Evolutionary conservation across 495 filamentous ascomycete species (phyloP), one percentile per base, ranked within the genome.

Genomic region (Schizothecium vesticola): DNA sequence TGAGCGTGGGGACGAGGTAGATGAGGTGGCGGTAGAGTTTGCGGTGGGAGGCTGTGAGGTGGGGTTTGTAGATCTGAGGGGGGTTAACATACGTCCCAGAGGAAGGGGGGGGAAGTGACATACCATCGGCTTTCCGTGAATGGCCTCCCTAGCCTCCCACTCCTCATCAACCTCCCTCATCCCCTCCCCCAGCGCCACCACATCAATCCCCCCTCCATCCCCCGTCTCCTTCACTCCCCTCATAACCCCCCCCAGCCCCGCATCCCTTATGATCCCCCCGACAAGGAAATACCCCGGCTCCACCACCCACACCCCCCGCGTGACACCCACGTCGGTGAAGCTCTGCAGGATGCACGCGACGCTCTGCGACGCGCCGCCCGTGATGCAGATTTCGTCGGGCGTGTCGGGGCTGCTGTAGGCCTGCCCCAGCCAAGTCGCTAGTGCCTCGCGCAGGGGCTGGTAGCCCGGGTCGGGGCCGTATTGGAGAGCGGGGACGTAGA

Each of bases 391-490:
- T 58, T 92, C 83, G 5, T 86, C 82, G 1, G 82, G 55, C 1
- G 75, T 67, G n/a, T 86, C 76, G 0, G 75, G 8, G n/a, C 26
- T n/a, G 21, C n/a, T 3, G 21, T 94, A 96, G 69, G 88, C 89
- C 0, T 70, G 63, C 0, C 78, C 81, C n/a, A 93, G 78, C 92
- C 92, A 97, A 36, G 76, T 66, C 33, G 91, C 88, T 25, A 97
- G 76, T 26, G 86, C 80, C 66, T 83, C 76, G 7, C 91, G 80
- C 1, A 92, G 79, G 29, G 89, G 87, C 25, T 82, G 75, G 70
- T 91, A 91, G 8, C 94, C 94, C 56, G 84, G 78, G 73, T 96
- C 92, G 3, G 91, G 89, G 0, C 89, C 94, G 75, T 97, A 97
- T 19, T 86, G 81, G 31, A 97, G 80, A 33, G 78, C 87, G 16